phyloP scores from a whole-genome alignment of 2,329 filamentous ascomycete genomes.

The Fusarium nisikadoi region DNA sequence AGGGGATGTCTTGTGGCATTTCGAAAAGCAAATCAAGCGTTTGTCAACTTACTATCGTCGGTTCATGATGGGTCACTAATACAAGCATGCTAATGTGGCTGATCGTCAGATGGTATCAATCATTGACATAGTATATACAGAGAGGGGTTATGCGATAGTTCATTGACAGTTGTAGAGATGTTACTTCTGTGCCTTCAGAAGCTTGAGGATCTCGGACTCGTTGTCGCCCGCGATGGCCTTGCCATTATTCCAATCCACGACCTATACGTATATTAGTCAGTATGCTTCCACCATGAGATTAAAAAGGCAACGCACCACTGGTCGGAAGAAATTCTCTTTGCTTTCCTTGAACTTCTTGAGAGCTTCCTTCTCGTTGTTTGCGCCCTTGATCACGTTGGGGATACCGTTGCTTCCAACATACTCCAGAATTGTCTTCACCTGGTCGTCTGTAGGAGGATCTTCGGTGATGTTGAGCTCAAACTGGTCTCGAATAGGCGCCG shows the following conservation, averaged over 20 bases:
- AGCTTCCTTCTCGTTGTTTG: slow-evolving; percentile 79
- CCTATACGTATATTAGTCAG: slow-evolving; percentile 46
- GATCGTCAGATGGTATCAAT: slow-evolving; percentile 10
- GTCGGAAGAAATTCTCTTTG: slow-evolving; percentile 74
- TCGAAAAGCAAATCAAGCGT: not conserved
- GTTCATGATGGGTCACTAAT: slow-evolving; percentile 1
- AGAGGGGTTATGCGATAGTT: slow-evolving; percentile 19
- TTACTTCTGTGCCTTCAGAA: slow-evolving; percentile 70
- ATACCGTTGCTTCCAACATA: slow-evolving; percentile 77
- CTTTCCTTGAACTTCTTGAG: slow-evolving; percentile 80
- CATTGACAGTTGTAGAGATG: slow-evolving; percentile 21
- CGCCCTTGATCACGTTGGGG: slow-evolving; percentile 74
- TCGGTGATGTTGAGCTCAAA: slow-evolving; percentile 92
- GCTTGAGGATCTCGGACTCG: slow-evolving; percentile 88
- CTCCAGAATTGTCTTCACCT: slow-evolving; percentile 84
- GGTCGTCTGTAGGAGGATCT: slow-evolving; percentile 80
- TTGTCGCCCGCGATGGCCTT: slow-evolving; percentile 80
- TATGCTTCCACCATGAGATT: not conserved
- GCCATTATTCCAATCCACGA: slow-evolving; percentile 95
- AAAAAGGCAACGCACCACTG: slow-evolving; percentile 69
- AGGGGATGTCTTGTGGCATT: too few relatives aligned
- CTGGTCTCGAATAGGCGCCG: slow-evolving; percentile 64
- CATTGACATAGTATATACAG: slow-evolving; percentile 24
- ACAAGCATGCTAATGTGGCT: not conserved
- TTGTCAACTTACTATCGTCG: not conserved